phyloP scores from a whole-genome alignment of 257 asterid species.

The Lavandula angustifolia region DNA sequence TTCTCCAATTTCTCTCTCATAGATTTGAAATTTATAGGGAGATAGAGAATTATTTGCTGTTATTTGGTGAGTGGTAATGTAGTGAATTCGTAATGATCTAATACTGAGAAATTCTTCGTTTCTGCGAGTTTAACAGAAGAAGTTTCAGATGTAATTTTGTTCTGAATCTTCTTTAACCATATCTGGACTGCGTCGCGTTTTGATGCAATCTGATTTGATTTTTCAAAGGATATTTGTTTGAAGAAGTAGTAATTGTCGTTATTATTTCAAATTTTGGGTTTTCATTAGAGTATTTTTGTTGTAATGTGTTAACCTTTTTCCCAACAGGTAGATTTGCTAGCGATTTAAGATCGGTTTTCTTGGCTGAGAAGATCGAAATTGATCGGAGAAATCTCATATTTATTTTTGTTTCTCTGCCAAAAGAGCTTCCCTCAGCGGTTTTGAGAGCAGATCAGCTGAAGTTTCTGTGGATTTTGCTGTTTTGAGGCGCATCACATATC shows the following conservation, averaged over 20 bases:
- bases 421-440: not conserved
- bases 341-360: slow-evolving; percentile 40
- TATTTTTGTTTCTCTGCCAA: slow-evolving; percentile 11
- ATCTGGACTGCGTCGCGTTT: slow-evolving; percentile 32
- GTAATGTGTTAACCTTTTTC: slow-evolving; percentile 20
- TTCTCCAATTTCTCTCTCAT: slow-evolving; percentile 33
- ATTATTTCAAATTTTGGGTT: slow-evolving; percentile 5
- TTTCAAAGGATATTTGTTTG: slow-evolving; percentile 19
- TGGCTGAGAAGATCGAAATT: slow-evolving; percentile 32
- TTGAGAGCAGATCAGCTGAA: slow-evolving; percentile 34
- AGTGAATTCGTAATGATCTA: slow-evolving; percentile 29
- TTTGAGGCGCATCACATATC: slow-evolving; percentile 16
- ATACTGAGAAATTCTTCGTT: slow-evolving; percentile 18
- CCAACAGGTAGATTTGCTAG: slow-evolving; percentile 35
- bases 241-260: slow-evolving; percentile 31
- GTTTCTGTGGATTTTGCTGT: slow-evolving; percentile 24
- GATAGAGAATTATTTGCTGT: slow-evolving; percentile 9
- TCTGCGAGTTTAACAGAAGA: slow-evolving; percentile 19
- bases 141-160: slow-evolving; percentile 10
- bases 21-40: slow-evolving; percentile 7
- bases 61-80: slow-evolving; percentile 55
- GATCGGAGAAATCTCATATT: slow-evolving; percentile 19
- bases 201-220: slow-evolving; percentile 31
- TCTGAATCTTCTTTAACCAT: slow-evolving; percentile 22
- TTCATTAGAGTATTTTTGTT: not conserved